Percentiles rank a stretch among this genome's conserved stretches.
Conservation (phyloP, 768 basidiomycete species). For the Pisolithus orientalis region DNA sequence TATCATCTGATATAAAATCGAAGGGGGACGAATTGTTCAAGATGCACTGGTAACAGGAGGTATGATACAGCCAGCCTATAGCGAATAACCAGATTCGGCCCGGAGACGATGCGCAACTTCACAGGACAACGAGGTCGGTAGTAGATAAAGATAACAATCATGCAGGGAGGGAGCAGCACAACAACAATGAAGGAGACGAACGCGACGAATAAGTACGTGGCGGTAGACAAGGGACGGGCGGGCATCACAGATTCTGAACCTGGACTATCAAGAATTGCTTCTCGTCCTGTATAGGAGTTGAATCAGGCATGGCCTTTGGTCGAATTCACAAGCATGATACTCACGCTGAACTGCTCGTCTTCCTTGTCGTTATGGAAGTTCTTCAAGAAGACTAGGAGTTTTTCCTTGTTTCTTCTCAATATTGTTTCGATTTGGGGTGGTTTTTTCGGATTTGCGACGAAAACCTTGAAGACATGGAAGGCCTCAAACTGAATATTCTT, state of each 20-base stretch:
- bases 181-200: not conserved
- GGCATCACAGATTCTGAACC: constrained; percentile 64
- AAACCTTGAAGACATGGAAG: constrained; percentile 99
- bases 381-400: constrained; percentile 82
- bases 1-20: too few relatives aligned
- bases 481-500: constrained; percentile 99
- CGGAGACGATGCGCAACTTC: too few relatives aligned
- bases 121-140: not conserved
- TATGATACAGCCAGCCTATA: too few relatives aligned
- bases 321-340: constrained; percentile 12
- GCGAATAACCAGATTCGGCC: too few relatives aligned
- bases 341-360: constrained; percentile 91
- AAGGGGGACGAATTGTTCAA: too few relatives aligned
- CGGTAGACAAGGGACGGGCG: not conserved
- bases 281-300: constrained; percentile 54
- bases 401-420: constrained; percentile 89
- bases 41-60: too few relatives aligned
- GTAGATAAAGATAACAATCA: not conserved
- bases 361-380: constrained; percentile 98
- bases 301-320: not conserved
- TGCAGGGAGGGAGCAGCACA: not conserved
- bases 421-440: constrained; percentile 92
- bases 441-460: constrained; percentile 99
- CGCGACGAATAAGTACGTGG: not conserved
- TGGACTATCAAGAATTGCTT: constrained; percentile 94